A percentile compares a stretch with the other conserved stretches of the same genome.
Conservation (phyloP, 352 stramenopile species). For the Phytophthora pistaciae region DNA sequence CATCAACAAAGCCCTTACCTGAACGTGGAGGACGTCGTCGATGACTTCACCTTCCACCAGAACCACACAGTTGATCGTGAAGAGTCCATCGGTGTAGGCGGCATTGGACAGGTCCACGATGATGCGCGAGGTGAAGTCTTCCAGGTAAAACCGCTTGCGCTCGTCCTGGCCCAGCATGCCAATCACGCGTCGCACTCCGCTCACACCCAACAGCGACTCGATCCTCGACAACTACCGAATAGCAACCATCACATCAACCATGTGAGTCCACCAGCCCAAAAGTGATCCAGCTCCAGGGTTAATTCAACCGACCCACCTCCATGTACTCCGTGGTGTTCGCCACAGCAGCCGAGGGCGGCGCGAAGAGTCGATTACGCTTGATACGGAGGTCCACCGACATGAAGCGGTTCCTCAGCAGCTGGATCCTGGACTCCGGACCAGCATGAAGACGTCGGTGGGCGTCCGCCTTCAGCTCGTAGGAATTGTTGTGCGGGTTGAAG, state of each 20-base stretch:
- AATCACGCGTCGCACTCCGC: constrained; percentile 79
- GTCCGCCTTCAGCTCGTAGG: constrained; percentile 79
- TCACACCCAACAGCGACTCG: constrained; percentile 87
- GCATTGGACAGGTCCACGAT: constrained; percentile 78
- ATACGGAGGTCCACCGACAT: constrained; percentile 75
- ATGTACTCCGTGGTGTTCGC: constrained; percentile 77
- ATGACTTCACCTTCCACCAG: constrained; percentile 95
- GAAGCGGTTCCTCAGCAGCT: constrained; percentile 79
- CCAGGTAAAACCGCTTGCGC: constrained; percentile 77
- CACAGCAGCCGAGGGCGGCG: constrained; percentile 62
- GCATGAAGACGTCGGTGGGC: constrained; percentile 66
- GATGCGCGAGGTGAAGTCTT: constrained; percentile 87
- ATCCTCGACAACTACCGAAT: constrained; percentile 76
- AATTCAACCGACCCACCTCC: constrained; percentile 40
- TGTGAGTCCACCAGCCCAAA: not conserved
- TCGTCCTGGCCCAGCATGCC: constrained; percentile 90
- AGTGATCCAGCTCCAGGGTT: too few relatives aligned
- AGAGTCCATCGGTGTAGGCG: constrained; percentile 88
- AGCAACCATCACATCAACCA: not conserved
- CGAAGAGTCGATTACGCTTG: constrained; percentile 87
- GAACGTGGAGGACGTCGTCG: constrained; percentile 91
- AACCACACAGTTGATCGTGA: constrained; percentile 94
- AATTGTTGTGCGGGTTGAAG: constrained; percentile 71
- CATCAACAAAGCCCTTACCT: constrained; percentile 53
- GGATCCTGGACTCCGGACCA: constrained; percentile 59